Conservation (phyloP, 208 protist species). For the Acanthamoeba lenticulata region DNA sequence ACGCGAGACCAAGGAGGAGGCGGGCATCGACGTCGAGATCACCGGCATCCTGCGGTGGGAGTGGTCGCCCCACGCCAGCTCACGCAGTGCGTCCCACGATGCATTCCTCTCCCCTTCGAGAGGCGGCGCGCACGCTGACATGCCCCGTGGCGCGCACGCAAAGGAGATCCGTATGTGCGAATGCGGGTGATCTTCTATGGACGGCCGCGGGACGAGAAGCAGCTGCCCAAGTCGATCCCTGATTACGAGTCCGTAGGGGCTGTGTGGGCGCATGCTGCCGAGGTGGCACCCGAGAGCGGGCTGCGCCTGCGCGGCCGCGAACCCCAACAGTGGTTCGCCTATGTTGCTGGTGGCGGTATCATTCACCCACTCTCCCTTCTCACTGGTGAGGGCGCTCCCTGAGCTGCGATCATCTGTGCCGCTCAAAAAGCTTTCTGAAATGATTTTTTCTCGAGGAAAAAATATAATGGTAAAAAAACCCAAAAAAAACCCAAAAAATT, state of each 20-base stretch:
- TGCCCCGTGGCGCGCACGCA: background rate
- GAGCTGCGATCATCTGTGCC: too few species aligned
- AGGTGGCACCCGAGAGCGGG: constrained; percentile 3
- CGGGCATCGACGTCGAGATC: constrained; percentile 79
- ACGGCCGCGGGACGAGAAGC: constrained; percentile 66
- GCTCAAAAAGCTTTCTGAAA: too few species aligned
- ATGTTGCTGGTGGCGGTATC: constrained; percentile 58
- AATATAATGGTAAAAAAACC: too few species aligned
- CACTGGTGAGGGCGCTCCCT: constrained; percentile 43
- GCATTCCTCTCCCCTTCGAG: too few species aligned
- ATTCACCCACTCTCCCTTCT: constrained; percentile 72
- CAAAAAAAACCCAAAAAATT: too few species aligned
- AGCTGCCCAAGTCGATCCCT: constrained; percentile 76
- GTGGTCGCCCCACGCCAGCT: constrained; percentile 12
- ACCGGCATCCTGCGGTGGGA: constrained; percentile 78
- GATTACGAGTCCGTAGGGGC: constrained; percentile 77
- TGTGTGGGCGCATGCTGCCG: constrained; percentile 52
- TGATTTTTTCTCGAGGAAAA: too few species aligned
- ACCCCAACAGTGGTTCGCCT: constrained; percentile 74
- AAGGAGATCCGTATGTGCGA: constrained; percentile 9
- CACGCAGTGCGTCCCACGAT: too few species aligned
- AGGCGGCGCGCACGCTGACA: background rate
- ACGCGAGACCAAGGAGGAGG: constrained; percentile 80
- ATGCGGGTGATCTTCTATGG: constrained; percentile 79
- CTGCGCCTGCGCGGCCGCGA: constrained; percentile 71